A percentile compares a stretch with the other conserved stretches of the same genome.
These are phyloP conservation scores for Suillus plorans DNA, from an alignment of 768 basidiomycete species.

Conservation along the genomic window DNA sequence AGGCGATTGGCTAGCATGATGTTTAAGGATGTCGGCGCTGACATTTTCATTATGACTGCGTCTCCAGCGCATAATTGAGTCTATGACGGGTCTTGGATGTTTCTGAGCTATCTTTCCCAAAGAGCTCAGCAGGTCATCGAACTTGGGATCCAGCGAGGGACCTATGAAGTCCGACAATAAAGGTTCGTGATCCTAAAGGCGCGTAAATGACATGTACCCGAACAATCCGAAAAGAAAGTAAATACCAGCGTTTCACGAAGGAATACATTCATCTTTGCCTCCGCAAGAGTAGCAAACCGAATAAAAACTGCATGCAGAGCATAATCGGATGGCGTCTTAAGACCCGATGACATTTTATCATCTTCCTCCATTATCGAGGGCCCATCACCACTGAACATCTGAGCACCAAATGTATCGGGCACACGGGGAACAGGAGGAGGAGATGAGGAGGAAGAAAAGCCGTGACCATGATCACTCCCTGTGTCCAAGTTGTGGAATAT, in stretches of 20 bases:
- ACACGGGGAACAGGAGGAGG: constrained; percentile 82
- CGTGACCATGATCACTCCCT: constrained; percentile 66
- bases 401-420: constrained; percentile 56
- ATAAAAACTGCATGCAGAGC: constrained; percentile 88
- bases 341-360: constrained; percentile 66
- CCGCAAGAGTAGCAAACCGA: constrained; percentile 77
- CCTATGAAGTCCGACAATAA: constrained; percentile 69
- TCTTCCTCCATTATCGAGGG: constrained; percentile 58
- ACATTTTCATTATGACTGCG: constrained; percentile 64
- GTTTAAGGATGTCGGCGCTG: constrained; percentile 44
- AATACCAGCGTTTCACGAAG: constrained; percentile 67
- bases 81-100: constrained; percentile 80
- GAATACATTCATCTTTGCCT: constrained; percentile 76
- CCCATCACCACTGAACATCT: constrained; percentile 48
- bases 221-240: constrained; percentile 7
- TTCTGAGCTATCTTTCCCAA: constrained; percentile 85
- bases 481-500: constrained; percentile 67
- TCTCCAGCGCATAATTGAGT: constrained; percentile 86
- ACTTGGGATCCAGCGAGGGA: constrained; percentile 67
- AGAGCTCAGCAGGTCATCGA: constrained; percentile 84
- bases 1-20: constrained; percentile 42
- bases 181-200: constrained; percentile 65
- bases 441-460: constrained; percentile 43
- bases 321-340: constrained; percentile 84
- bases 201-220: neutral